Evolutionary conservation across 83 land plant genomes (phyloP).

Genomic region (Diphasiastrum complanatum): DNA sequence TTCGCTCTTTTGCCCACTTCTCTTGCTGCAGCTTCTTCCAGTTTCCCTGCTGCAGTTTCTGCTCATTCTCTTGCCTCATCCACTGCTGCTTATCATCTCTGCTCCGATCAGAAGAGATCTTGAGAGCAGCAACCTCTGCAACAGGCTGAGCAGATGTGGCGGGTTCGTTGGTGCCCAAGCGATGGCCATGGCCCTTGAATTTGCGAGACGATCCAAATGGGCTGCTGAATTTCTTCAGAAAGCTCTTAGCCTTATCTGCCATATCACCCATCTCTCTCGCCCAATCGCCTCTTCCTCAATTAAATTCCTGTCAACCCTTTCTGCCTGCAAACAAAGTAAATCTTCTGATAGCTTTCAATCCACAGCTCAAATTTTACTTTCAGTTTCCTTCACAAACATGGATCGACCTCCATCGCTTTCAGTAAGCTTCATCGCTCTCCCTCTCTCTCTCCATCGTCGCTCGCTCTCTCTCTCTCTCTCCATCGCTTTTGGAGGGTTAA

Average conservation of each 20-base stretch:
- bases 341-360: too few species aligned
- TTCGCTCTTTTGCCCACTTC: conserved; percentile 22
- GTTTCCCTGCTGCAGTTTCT: conserved; percentile 8
- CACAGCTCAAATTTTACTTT: too few species aligned
- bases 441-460: too few species aligned
- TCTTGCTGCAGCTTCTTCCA: conserved; percentile 26
- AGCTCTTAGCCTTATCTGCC: conserved; percentile 47
- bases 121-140: not conserved
- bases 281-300: too few species aligned
- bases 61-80: conserved; percentile 2
- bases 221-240: conserved; percentile 73
- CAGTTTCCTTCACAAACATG: too few species aligned
- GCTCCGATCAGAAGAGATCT: too few species aligned
- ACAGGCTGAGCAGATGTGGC: not conserved
- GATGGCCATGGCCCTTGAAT: conserved; percentile 57
- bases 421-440: too few species aligned
- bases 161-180: conserved; percentile 23
- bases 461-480: too few species aligned
- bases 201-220: conserved; percentile 62
- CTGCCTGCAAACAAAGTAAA: too few species aligned
- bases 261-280: conserved; percentile 38
- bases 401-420: too few species aligned
- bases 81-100: not conserved
- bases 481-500: too few species aligned
- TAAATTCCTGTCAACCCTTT: too few species aligned